These are phyloP conservation scores for Ciborinia camelliae DNA, from an alignment of 2,329 filamentous ascomycete genomes.

Conservation along the genomic window DNA sequence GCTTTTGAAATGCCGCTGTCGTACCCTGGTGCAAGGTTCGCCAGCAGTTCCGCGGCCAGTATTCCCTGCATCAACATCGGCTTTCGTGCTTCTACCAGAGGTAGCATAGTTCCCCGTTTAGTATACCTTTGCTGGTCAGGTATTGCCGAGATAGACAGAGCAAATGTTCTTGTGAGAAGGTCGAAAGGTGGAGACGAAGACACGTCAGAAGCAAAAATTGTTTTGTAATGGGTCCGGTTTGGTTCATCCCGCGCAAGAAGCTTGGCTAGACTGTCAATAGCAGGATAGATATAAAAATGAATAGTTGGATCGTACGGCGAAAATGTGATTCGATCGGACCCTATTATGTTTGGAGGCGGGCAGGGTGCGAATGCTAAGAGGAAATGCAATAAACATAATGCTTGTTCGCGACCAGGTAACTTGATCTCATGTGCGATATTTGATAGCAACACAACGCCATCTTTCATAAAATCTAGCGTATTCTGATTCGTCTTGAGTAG, in stretches of 20 bases:
- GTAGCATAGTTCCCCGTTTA: constrained; percentile 57
- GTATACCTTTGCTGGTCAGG: constrained; percentile 65
- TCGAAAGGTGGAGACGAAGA: constrained; percentile 65
- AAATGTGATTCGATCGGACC: constrained; percentile 65
- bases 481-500: constrained; percentile 78
- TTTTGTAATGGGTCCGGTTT: constrained; percentile 79
- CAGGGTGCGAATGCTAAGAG: constrained; percentile 84
- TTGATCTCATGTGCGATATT: constrained; percentile 81
- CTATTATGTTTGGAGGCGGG: constrained; percentile 59
- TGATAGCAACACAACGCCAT: constrained; percentile 81
- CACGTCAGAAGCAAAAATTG: constrained; percentile 73
- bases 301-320: constrained; percentile 73
- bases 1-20: constrained; percentile 69
- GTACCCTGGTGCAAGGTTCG: constrained; percentile 67
- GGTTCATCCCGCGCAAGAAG: constrained; percentile 89
- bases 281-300: constrained; percentile 85
- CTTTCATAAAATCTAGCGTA: constrained; percentile 96
- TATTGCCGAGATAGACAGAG: constrained; percentile 77
- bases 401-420: constrained; percentile 82
- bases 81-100: constrained; percentile 77
- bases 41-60: constrained; percentile 82
- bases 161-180: constrained; percentile 82
- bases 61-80: constrained; percentile 90
- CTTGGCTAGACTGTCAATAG: constrained; percentile 87
- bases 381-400: constrained; percentile 81